phyloP scores from a whole-genome alignment of 257 asterid genomes.

The Solanum piurae region DNA sequence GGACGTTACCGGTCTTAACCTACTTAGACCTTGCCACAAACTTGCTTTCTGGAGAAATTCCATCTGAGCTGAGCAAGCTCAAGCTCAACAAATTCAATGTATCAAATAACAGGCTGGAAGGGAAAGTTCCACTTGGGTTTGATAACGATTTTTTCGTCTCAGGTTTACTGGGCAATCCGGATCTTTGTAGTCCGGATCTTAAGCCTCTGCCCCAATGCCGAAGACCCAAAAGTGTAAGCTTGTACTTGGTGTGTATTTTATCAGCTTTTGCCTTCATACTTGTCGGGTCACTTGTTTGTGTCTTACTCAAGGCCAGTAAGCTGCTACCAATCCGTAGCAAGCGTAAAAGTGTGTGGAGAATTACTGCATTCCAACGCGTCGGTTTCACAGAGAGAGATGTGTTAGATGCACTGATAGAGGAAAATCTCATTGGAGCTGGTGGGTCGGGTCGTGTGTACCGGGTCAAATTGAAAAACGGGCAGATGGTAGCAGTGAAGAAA shows the following conservation, averaged over 20 bases:
- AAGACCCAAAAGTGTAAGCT: slow-evolving; percentile 30
- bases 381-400: slow-evolving; percentile 48
- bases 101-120: slow-evolving; percentile 68
- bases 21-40: slow-evolving; percentile 59
- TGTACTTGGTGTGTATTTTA: slow-evolving; percentile 32
- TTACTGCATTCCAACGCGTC: slow-evolving; percentile 49
- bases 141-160: slow-evolving; percentile 24
- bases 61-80: slow-evolving; percentile 39
- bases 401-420: slow-evolving; percentile 34
- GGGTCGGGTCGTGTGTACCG: slow-evolving; percentile 74
- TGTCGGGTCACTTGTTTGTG: slow-evolving; percentile 35
- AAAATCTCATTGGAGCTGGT: slow-evolving; percentile 64
- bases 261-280: slow-evolving; percentile 41
- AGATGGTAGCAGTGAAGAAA: slow-evolving; percentile 66
- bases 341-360: slow-evolving; percentile 38
- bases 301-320: slow-evolving; percentile 41
- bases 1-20: slow-evolving; percentile 42
- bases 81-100: slow-evolving; percentile 58
- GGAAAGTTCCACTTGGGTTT: slow-evolving; percentile 53
- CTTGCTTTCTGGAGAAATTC: slow-evolving; percentile 53
- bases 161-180: slow-evolving; percentile 55
- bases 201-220: slow-evolving; percentile 45
- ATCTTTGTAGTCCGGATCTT: slow-evolving; percentile 54
- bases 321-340: slow-evolving; percentile 13
- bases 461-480: slow-evolving; percentile 50